These are phyloP conservation scores for Pachyrhizus erosus DNA, from an alignment of 306 rosid genomes.

Conservation along the genomic window DNA sequence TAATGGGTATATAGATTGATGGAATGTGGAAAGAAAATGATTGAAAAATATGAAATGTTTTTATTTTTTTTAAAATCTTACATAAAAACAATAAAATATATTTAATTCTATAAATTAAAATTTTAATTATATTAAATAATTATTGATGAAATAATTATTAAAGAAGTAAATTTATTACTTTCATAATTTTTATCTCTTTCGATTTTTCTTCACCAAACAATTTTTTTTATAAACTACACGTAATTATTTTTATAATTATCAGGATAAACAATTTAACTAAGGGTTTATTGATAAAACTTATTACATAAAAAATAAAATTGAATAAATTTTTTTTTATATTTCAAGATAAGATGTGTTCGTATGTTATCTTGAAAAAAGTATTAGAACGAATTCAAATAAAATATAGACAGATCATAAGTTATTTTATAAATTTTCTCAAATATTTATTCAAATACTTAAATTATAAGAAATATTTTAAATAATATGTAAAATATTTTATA, in stretches of 20 bases:
- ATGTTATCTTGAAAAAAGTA: no score
- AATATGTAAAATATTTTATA: no score
- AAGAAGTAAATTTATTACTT: background rate
- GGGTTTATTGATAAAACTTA: no score
- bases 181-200: background rate
- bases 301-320: no score
- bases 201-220: background rate
- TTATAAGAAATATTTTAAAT: no score
- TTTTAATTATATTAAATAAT: background rate
- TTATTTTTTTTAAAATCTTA: background rate
- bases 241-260: background rate
- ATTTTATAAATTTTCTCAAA: no score
- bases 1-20: background rate
- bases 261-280: no score
- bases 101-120: background rate
- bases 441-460: no score
- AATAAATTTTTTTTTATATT: no score
- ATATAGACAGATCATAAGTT: no score
- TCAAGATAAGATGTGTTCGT: no score
- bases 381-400: no score
- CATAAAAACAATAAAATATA: background rate
- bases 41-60: background rate
- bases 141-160: background rate
- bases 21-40: background rate
- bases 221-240: background rate